Conservation (phyloP, 2,329 filamentous ascomycete species). For the Trichophyton equinum region DNA sequence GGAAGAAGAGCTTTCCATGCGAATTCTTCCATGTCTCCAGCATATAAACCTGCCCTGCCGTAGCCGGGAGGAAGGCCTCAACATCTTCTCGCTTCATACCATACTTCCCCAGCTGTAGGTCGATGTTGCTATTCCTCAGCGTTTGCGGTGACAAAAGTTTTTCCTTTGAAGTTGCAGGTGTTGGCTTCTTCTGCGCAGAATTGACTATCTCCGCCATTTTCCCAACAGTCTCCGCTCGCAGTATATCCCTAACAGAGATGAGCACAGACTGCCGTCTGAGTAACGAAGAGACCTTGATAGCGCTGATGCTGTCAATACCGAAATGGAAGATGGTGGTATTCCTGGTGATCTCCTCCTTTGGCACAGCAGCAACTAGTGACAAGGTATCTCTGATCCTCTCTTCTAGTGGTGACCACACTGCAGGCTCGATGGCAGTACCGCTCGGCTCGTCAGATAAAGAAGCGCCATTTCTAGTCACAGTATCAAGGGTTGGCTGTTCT, state of each 20-base stretch:
- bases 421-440: too few species aligned
- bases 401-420: conserved; percentile 24
- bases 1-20: conserved; percentile 56
- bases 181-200: conserved; percentile 5
- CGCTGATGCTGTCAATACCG: conserved; percentile 81
- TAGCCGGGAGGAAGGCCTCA: conserved; percentile 52
- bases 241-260: conserved; percentile 57
- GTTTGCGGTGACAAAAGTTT: conserved; percentile 23
- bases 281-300: conserved; percentile 67
- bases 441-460: neutral
- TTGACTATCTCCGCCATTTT: conserved; percentile 45
- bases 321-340: conserved; percentile 64
- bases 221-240: conserved; percentile 51
- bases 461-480: neutral
- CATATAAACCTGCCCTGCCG: conserved; percentile 71
- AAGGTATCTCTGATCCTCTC: conserved; percentile 36
- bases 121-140: neutral
- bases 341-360: conserved; percentile 45
- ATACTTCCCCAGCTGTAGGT: conserved; percentile 25
- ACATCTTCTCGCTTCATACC: conserved; percentile 37
- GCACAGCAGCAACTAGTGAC: conserved; percentile 47
- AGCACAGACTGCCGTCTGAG: conserved; percentile 50
- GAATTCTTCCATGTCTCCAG: conserved; percentile 62
- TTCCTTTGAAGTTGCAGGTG: conserved; percentile 13
- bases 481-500: conserved; percentile 33